Base-by-base conservation (phyloP, 768 basidiomycete genomes). In the Agrocybe pediades region DNA sequence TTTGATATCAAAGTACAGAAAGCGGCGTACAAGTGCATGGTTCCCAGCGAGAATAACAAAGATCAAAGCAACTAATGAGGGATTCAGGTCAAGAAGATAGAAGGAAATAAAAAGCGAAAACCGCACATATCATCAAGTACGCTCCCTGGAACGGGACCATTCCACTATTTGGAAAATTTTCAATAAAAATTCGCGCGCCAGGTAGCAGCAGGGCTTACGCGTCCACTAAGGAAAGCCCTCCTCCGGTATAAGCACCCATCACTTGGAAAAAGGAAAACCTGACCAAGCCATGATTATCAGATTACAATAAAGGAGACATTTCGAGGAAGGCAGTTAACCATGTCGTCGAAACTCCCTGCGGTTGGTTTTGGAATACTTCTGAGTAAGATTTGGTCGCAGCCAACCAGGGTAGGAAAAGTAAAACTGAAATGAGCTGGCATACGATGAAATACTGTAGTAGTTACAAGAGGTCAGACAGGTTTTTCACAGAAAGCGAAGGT, bases 31-130 rank as follows among this genome's bases (percentile, higher is more conserved):
- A 66, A 87, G 73, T 0, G 86, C 88, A 57, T 87, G 88, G 62
- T 92, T 92, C 16, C 90, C 90, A 20, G 86, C 89, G 25, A 91
- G 69, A 53, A 92, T 88, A 13, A 80, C 72, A 30, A 87, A 75
- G 9, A 84, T 77, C 58, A 88, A 63, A 25, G 76, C 67, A 60
- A 86, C 79, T 81, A n/a, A 7, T 27, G 42, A 29, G 23, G 13
- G 16, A 5, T 11, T 19, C 25, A 40, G 2, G 26, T 56, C 36
- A 39, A 33, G 15, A 8, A 19, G 6, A 21, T 16, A 0, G 23
- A 2, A 15, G 0, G 6, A 2, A 7, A 27, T 1, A 4, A 24
- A 17, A 6, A 9, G 29, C 41, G 4, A 46, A 20, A 2, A 2
- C 63, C 74, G 25, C 50, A 77, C 78, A 73, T 21, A 86, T 79